Evolutionary conservation across 768 basidiomycete species (phyloP).

Genomic region (Mycena leptocephala): DNA sequence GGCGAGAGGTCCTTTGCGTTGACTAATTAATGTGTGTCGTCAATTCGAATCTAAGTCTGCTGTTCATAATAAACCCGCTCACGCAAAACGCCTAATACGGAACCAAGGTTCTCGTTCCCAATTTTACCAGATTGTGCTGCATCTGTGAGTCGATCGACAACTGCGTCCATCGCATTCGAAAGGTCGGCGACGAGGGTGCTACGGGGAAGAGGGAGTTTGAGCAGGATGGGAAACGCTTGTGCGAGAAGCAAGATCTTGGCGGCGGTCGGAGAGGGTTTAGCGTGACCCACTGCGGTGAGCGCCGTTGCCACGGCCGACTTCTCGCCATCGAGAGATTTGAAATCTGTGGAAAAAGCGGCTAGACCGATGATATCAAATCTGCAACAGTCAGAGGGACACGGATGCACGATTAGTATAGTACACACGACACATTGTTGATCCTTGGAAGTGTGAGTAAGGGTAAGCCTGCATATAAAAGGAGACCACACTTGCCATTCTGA

Average conservation of each 20-base stretch:
- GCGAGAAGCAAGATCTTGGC: conserved; percentile 11
- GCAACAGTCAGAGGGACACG: not conserved
- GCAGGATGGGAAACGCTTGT: not conserved
- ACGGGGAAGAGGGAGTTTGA: conserved; percentile 21
- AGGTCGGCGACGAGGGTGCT: conserved; percentile 6
- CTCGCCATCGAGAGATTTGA: conserved; percentile 56
- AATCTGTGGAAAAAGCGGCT: conserved; percentile 59
- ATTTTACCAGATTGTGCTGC: not conserved
- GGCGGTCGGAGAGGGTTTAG: not conserved
- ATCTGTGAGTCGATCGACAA: not conserved
- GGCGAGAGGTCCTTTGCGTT: conserved; percentile 7
- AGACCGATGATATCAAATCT: conserved; percentile 60
- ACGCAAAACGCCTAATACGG: conserved; percentile 8
- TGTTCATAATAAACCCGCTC: not conserved
- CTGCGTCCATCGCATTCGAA: conserved; percentile 14
- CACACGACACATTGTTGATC: conserved; percentile 20
- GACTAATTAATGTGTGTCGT: not conserved
- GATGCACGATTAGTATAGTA: not conserved
- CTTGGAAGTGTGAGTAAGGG: not conserved
- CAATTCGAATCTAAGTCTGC: not conserved
- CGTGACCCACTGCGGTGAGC: conserved; percentile 10
- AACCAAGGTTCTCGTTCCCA: not conserved
- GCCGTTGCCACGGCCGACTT: not conserved
- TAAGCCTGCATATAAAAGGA: too few species aligned
- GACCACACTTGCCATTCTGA: conserved; percentile 11